These are phyloP conservation scores for Amanita rimosa DNA, from an alignment of 768 basidiomycete species.

Conservation along the genomic window DNA sequence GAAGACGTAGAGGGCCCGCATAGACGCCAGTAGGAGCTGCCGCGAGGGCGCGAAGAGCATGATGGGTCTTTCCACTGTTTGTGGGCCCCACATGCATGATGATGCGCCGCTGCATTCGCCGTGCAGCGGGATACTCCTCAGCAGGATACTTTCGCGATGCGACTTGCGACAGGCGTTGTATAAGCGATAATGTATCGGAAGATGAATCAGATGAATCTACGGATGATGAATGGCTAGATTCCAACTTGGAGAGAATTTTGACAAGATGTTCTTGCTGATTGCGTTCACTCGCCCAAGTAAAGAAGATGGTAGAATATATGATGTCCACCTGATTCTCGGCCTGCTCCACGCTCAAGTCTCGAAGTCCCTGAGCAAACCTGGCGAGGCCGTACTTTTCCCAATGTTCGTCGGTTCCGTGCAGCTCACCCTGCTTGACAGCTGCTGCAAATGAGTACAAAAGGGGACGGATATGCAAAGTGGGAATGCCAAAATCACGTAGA, in stretches of 20 bases:
- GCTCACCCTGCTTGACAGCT: conserved; percentile 24
- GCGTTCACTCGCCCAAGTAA: conserved; percentile 39
- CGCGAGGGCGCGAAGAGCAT: conserved; percentile 82
- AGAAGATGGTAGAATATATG: conserved; percentile 43
- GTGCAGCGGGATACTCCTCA: conserved; percentile 38
- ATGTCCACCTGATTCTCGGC: conserved; percentile 23
- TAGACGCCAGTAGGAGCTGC: conserved; percentile 67
- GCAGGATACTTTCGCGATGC: conserved; percentile 32
- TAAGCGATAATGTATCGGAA: conserved; percentile 10
- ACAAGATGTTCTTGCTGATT: conserved; percentile 14
- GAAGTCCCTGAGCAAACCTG: conserved; percentile 29
- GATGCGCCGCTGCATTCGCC: conserved; percentile 58
- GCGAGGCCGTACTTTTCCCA: conserved; percentile 26
- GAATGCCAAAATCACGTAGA: conserved; percentile 39
- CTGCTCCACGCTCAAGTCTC: neutral
- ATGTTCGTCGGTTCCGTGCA: conserved; percentile 14
- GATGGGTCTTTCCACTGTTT: conserved; percentile 95
- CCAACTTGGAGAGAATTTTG: conserved; percentile 2
- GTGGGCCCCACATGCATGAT: conserved; percentile 97
- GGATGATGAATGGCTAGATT: conserved; percentile 26
- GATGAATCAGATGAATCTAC: conserved; percentile 27
- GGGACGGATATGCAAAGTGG: conserved; percentile 20
- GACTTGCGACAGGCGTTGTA: conserved; percentile 14
- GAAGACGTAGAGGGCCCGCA: conserved; percentile 82
- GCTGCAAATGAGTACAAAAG: conserved; percentile 32